Evolutionary conservation across 2,329 filamentous ascomycete genomes (phyloP).

Genomic region (Epicoccum sorghinum): DNA sequence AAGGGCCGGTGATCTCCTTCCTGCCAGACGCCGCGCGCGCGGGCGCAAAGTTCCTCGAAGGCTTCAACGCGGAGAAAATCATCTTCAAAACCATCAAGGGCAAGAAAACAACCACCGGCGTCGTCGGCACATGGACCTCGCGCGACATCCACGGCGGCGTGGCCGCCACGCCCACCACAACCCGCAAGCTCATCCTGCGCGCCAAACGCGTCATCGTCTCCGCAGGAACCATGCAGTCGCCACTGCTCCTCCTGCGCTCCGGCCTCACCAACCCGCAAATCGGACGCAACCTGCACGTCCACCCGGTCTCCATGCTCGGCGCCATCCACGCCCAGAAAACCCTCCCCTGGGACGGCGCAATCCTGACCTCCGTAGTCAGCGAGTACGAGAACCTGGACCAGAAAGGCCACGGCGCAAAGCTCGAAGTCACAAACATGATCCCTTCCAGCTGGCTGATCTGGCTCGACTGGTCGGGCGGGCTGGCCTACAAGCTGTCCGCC

Average conservation of each 20-base stretch:
- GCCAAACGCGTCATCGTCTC: slow-evolving; percentile 84
- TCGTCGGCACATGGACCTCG: slow-evolving; percentile 77
- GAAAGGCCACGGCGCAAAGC: slow-evolving; percentile 79
- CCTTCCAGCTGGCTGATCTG: slow-evolving; percentile 68
- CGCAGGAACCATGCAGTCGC: slow-evolving; percentile 76
- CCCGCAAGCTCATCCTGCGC: slow-evolving; percentile 70
- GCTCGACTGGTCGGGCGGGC: slow-evolving; percentile 69
- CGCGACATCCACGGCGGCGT: slow-evolving; percentile 68
- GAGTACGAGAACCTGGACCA: slow-evolving; percentile 83
- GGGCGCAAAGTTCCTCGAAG: slow-evolving; percentile 83
- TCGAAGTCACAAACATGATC: slow-evolving; percentile 79
- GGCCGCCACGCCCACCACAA: slow-evolving; percentile 58
- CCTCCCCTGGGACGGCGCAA: slow-evolving; percentile 69
- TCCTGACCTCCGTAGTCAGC: slow-evolving; percentile 77
- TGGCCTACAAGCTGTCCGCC: slow-evolving; percentile 74
- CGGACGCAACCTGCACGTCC: slow-evolving; percentile 80
- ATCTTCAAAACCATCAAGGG: slow-evolving; percentile 66
- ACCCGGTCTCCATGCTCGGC: slow-evolving; percentile 67
- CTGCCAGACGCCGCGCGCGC: slow-evolving; percentile 78
- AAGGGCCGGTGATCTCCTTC: slow-evolving; percentile 77
- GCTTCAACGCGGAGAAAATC: slow-evolving; percentile 73
- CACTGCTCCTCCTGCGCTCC: slow-evolving; percentile 76
- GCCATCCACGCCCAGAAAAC: slow-evolving; percentile 74
- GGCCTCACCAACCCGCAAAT: slow-evolving; percentile 82
- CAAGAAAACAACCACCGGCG: slow-evolving; percentile 67